phyloP scores from a whole-genome alignment of 1,284 basidiomycete genomes.

The Coniophora puteana region DNA sequence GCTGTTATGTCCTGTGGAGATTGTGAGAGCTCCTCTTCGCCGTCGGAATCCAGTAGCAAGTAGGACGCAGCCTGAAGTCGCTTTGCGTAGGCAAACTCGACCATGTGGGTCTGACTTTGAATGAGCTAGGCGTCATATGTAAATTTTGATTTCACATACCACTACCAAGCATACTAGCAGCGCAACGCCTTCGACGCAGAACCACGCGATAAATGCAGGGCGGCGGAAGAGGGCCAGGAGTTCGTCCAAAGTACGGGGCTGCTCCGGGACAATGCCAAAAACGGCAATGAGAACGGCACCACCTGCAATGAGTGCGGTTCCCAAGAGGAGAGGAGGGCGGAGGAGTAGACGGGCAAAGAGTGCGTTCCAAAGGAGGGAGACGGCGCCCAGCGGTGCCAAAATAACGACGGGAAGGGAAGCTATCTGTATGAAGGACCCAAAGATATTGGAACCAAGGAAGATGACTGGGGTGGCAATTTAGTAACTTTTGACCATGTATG shows the following conservation, averaged over 20 bases:
- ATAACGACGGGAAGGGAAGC: slow-evolving; percentile 92
- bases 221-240: slow-evolving; percentile 78
- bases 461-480: slow-evolving; percentile 38
- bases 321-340: slow-evolving; percentile 79
- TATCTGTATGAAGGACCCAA: slow-evolving; percentile 94
- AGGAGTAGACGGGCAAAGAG: slow-evolving; percentile 87
- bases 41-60: slow-evolving; percentile 6
- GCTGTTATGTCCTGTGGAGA: slow-evolving; percentile 29
- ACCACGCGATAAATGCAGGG: slow-evolving; percentile 80
- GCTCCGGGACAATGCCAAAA: slow-evolving; percentile 92
- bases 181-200: slow-evolving; percentile 65
- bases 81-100: slow-evolving; percentile 32
- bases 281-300: slow-evolving; percentile 90
- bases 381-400: slow-evolving; percentile 89
- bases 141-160: slow-evolving; percentile 41
- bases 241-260: slow-evolving; percentile 86
- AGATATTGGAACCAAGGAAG: slow-evolving; percentile 85
- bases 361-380: slow-evolving; percentile 93
- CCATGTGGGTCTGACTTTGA: slow-evolving; percentile 35
- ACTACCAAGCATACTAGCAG: slow-evolving; percentile 60
- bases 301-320: slow-evolving; percentile 83
- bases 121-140: not conserved
- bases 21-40: slow-evolving; percentile 18
- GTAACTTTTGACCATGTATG: slow-evolving; percentile 5
- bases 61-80: slow-evolving; percentile 12